Percentiles rank a stretch among this genome's conserved stretches.
Evolutionary conservation across 495 filamentous ascomycete species (phyloP).

Genomic region (Aspergillus biplanus): DNA sequence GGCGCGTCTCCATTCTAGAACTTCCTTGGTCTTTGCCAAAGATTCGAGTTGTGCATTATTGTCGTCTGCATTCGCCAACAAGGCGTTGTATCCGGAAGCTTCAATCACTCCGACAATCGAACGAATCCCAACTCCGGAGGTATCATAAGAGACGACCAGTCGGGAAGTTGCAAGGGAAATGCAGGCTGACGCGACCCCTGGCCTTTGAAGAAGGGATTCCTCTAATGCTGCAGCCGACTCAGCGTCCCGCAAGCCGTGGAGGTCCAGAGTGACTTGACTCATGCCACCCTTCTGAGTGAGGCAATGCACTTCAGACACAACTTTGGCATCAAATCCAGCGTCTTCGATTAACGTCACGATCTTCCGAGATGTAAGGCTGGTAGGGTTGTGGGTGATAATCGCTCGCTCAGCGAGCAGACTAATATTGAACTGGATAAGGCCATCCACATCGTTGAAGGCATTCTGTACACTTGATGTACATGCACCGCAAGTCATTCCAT

Average conservation of each 20-base stretch:
- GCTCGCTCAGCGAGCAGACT: conserved; percentile 91
- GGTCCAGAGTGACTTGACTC: conserved; percentile 68
- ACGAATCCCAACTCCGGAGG: conserved; percentile 74
- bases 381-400: conserved; percentile 81
- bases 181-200: conserved; percentile 74
- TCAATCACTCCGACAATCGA: conserved; percentile 83
- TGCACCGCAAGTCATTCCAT: conserved; percentile 96
- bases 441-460: conserved; percentile 76
- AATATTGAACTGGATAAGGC: conserved; percentile 87
- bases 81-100: conserved; percentile 77
- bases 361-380: conserved; percentile 65
- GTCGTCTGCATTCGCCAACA: conserved; percentile 89
- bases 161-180: conserved; percentile 70
- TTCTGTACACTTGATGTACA: conserved; percentile 90
- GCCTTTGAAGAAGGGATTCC: conserved; percentile 60
- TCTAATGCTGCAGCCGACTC: conserved; percentile 73
- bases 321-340: conserved; percentile 81
- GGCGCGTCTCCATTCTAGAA: conserved; percentile 84
- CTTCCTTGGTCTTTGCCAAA: conserved; percentile 92
- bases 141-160: conserved; percentile 69
- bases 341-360: conserved; percentile 72
- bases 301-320: conserved; percentile 57
- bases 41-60: conserved; percentile 97
- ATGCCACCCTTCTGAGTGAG: conserved; percentile 36
- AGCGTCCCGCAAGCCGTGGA: conserved; percentile 78